Percentiles rank a stretch among this genome's conserved stretches.
Conservation (phyloP, 768 basidiomycete genomes). For the Coprinopsis strossmayeri region DNA sequence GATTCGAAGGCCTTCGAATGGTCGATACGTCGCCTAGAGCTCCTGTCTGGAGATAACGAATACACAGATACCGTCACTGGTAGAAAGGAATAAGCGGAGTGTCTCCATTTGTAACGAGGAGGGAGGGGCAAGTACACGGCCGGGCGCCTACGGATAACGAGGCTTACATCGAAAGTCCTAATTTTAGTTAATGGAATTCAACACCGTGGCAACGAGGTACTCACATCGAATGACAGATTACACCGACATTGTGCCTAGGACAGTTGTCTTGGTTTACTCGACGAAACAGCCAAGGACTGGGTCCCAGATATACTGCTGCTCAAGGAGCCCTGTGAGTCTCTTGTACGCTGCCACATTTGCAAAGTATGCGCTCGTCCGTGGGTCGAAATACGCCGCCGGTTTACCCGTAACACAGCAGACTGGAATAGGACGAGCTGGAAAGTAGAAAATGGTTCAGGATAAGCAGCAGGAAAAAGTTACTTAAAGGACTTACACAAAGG, state of each 20-base stretch:
- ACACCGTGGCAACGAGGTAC: neutral
- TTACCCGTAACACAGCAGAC: slow-evolving; percentile 76
- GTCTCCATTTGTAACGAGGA: too few species aligned
- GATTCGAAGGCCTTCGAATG: too few species aligned
- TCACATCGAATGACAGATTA: neutral
- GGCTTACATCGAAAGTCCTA: too few species aligned
- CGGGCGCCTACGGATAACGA: too few species aligned
- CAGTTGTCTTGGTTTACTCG: too few species aligned
- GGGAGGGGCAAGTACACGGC: too few species aligned
- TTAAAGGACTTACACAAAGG: slow-evolving; percentile 47
- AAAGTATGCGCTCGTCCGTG: slow-evolving; percentile 73
- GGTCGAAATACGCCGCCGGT: slow-evolving; percentile 74
- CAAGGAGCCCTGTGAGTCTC: slow-evolving; percentile 52
- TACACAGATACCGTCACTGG: too few species aligned
- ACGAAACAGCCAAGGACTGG: slow-evolving; percentile 35
- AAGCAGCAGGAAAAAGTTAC: neutral
- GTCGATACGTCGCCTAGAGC: too few species aligned
- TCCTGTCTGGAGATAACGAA: too few species aligned
- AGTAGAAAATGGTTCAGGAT: neutral
- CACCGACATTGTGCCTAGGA: neutral
- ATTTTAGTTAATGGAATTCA: neutral
- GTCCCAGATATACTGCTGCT: slow-evolving; percentile 69
- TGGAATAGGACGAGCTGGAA: slow-evolving; percentile 57
- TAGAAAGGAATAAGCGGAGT: too few species aligned
- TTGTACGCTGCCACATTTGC: slow-evolving; percentile 63